phyloP scores from a whole-genome alignment of 176 grass and related monocot species.

The Paspalum notatum region DNA sequence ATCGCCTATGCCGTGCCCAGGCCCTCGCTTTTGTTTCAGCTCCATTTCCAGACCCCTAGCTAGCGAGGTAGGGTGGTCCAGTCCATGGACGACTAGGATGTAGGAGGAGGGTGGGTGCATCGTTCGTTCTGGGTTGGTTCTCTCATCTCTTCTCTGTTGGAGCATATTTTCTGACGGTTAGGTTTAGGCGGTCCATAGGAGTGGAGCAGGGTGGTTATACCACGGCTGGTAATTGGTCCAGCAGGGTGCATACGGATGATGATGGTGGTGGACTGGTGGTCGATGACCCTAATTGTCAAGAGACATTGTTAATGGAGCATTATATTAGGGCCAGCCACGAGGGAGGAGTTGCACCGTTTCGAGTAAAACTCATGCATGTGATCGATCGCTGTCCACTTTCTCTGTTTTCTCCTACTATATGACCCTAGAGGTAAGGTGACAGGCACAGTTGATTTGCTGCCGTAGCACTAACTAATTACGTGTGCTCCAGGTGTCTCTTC shows the following conservation, averaged over 20 bases:
- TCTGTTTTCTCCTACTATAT: not conserved
- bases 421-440: not conserved
- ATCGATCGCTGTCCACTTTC: not conserved
- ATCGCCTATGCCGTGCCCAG: not conserved
- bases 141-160: not conserved
- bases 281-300: too few species aligned
- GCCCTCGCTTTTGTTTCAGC: conserved; percentile 24
- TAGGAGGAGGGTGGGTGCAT: not conserved
- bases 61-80: conserved; percentile 38
- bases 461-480: not conserved
- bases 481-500: not conserved
- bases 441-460: not conserved
- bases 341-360: not conserved
- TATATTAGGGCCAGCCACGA: not conserved
- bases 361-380: not conserved
- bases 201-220: not conserved
- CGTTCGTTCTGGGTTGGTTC: not conserved
- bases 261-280: too few species aligned
- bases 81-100: not conserved
- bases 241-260: too few species aligned
- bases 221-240: not conserved
- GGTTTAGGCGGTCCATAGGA: not conserved
- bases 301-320: not conserved
- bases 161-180: not conserved
- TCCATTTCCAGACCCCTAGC: conserved; percentile 12